A percentile compares a stretch with the other conserved stretches of the same genome.
These are phyloP conservation scores for Penicillium odoratum DNA, from an alignment of 495 filamentous ascomycete genomes.

Conservation along the genomic window DNA sequence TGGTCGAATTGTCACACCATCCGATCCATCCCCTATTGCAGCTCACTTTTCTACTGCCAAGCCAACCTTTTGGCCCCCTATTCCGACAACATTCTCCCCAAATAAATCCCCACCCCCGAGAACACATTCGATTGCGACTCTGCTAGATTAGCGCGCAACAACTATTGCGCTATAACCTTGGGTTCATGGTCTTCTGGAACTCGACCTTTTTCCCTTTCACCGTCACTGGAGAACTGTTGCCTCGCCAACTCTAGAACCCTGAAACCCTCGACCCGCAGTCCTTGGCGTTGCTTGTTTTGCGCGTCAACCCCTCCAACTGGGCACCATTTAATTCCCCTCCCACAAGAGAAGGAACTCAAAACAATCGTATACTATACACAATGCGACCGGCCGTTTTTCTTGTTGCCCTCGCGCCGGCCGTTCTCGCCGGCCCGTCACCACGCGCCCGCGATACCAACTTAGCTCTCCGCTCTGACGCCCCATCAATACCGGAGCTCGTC, in stretches of 20 bases:
- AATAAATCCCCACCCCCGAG: slow-evolving; percentile 1
- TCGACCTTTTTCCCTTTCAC: background rate
- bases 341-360: background rate
- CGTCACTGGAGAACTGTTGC: slow-evolving; percentile 19
- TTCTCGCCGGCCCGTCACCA: slow-evolving; percentile 31
- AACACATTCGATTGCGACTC: background rate
- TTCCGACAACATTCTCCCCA: slow-evolving; percentile 1
- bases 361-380: slow-evolving; percentile 7
- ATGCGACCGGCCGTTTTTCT: slow-evolving; percentile 38
- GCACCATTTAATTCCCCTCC: background rate
- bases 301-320: background rate
- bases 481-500: slow-evolving; percentile 29
- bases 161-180: background rate
- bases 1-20: background rate
- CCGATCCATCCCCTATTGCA: background rate
- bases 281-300: slow-evolving; percentile 35
- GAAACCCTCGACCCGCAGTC: slow-evolving; percentile 19
- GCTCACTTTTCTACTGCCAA: background rate
- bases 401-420: slow-evolving; percentile 34
- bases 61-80: slow-evolving; percentile 7
- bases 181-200: background rate
- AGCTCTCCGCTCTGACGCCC: slow-evolving; percentile 28
- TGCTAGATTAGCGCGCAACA: background rate
- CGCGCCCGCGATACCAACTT: slow-evolving; percentile 23
- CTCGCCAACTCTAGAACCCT: slow-evolving; percentile 27